Conservation (phyloP, 2,329 filamentous ascomycete species). For the Ascochyta rabiei region DNA sequence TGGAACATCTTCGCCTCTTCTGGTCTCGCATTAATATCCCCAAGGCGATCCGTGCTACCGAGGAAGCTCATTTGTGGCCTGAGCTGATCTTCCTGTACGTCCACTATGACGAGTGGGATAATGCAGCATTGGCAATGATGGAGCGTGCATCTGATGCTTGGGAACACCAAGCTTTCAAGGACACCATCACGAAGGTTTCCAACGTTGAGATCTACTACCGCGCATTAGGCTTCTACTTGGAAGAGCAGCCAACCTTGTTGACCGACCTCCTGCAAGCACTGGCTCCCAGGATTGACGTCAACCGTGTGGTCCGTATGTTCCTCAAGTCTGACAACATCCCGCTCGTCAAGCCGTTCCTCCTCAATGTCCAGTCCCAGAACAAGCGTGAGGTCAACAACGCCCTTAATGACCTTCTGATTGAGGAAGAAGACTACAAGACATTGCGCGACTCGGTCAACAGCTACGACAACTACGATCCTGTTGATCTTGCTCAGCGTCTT, state of each 20-base stretch:
- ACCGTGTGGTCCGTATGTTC: conserved; percentile 99
- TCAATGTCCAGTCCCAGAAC: conserved; percentile 96
- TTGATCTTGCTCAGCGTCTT: conserved; percentile 86
- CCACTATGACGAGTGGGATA: conserved; percentile 98
- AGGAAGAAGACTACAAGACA: conserved; percentile 99
- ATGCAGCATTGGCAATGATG: conserved; percentile 96
- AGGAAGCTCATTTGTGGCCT: conserved; percentile 95
- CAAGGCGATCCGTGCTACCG: conserved; percentile 91
- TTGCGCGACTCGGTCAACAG: conserved; percentile 96
- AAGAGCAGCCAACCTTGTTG: conserved; percentile 92
- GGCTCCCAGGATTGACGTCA: conserved; percentile 94
- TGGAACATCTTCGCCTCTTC: conserved; percentile 99
- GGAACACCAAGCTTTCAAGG: conserved; percentile 99
- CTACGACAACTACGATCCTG: conserved; percentile 98
- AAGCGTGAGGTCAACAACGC: conserved; percentile 98
- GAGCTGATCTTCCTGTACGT: conserved; percentile 98
- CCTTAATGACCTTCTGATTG: conserved; percentile 96
- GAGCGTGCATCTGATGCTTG: conserved; percentile 96
- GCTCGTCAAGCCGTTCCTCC: conserved; percentile 96
- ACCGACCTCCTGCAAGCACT: conserved; percentile 94
- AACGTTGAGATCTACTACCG: conserved; percentile 99
- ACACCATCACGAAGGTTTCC: conserved; percentile 95
- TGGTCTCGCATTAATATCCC: conserved; percentile 98
- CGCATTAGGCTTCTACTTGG: conserved; percentile 93
- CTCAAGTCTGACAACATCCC: conserved; percentile 98